These are phyloP conservation scores for Dioszegia hungarica DNA, from an alignment of 768 basidiomycete genomes.

Conservation along the genomic window DNA sequence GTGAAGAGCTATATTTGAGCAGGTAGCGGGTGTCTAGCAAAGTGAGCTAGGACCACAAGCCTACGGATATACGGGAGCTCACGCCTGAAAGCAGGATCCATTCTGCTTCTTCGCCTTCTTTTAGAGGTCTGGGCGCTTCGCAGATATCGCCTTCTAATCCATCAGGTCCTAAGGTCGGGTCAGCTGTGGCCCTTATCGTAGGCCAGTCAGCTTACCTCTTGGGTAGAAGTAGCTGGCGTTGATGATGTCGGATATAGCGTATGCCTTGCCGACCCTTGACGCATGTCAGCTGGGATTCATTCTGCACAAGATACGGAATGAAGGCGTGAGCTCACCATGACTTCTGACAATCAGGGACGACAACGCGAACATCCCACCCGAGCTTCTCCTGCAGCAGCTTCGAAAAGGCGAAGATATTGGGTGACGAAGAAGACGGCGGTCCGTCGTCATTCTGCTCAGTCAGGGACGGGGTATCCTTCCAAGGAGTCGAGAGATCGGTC, in stretches of 20 bases:
- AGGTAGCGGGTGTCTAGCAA: conserved; percentile 63
- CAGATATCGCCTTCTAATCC: conserved; percentile 61
- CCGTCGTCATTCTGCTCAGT: conserved; percentile 50
- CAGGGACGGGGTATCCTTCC: not conserved
- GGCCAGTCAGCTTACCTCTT: conserved; percentile 15
- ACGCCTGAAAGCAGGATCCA: conserved; percentile 83
- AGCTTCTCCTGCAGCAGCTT: conserved; percentile 35
- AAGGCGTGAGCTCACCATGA: conserved; percentile 48
- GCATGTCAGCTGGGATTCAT: conserved; percentile 11
- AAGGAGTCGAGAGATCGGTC: too few species aligned
- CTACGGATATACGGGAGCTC: conserved; percentile 25
- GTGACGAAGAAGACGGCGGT: conserved; percentile 47
- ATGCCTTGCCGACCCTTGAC: conserved; percentile 46
- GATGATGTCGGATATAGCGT: conserved; percentile 46
- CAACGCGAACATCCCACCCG: conserved; percentile 50
- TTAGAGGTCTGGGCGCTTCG: conserved; percentile 59
- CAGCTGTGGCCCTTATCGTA: not conserved
- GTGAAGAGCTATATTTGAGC: conserved; percentile 82
- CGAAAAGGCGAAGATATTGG: conserved; percentile 50
- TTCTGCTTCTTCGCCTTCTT: conserved; percentile 73
- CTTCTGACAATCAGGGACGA: conserved; percentile 49
- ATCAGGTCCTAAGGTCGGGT: conserved; percentile 39
- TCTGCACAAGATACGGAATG: too few species aligned
- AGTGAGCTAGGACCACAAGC: not conserved
- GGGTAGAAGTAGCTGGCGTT: conserved; percentile 49